These are phyloP conservation scores for Geranium brycei DNA, from an alignment of 345 rosid species.

Conservation along the genomic window DNA sequence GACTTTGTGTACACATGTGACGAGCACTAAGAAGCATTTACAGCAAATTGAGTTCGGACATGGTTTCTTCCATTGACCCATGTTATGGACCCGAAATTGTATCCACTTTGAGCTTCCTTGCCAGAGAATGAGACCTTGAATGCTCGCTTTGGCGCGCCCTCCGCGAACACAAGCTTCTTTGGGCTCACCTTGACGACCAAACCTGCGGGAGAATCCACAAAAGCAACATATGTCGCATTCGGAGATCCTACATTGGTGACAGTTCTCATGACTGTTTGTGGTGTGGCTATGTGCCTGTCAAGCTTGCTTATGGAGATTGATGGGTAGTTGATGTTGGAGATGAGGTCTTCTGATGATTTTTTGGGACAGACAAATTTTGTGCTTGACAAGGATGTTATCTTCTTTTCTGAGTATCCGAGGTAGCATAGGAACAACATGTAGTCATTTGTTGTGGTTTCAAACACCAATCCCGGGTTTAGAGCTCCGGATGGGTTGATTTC, in stretches of 20 bases:
- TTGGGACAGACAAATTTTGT: conserved; percentile 40
- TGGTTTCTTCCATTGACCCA: conserved; percentile 43
- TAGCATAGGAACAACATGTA: conserved; percentile 51
- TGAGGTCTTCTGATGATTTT: conserved; percentile 18
- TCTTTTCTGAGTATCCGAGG: conserved; percentile 39
- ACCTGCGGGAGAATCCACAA: conserved; percentile 36
- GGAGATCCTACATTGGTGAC: conserved; percentile 48
- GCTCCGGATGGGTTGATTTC: conserved; percentile 50
- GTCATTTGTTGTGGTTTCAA: conserved; percentile 39
- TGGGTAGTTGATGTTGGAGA: conserved; percentile 57
- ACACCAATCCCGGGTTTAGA: conserved; percentile 63
- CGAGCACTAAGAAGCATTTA: conserved; percentile 25
- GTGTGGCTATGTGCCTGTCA: conserved; percentile 9
- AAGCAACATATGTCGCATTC: conserved; percentile 36
- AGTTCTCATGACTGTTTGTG: conserved; percentile 24
- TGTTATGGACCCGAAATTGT: conserved; percentile 50
- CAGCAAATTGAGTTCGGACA: conserved; percentile 45
- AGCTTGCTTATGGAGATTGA: conserved; percentile 58
- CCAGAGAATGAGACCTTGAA: conserved; percentile 37
- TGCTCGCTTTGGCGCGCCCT: conserved; percentile 15
- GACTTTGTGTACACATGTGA: not conserved
- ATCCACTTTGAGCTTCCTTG: conserved; percentile 33
- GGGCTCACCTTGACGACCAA: conserved; percentile 46
- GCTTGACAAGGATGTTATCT: conserved; percentile 32
- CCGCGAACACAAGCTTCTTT: conserved; percentile 23